These are phyloP conservation scores for Mallotus repandus DNA, from an alignment of 441 rosid genomes.

Conservation along the genomic window DNA sequence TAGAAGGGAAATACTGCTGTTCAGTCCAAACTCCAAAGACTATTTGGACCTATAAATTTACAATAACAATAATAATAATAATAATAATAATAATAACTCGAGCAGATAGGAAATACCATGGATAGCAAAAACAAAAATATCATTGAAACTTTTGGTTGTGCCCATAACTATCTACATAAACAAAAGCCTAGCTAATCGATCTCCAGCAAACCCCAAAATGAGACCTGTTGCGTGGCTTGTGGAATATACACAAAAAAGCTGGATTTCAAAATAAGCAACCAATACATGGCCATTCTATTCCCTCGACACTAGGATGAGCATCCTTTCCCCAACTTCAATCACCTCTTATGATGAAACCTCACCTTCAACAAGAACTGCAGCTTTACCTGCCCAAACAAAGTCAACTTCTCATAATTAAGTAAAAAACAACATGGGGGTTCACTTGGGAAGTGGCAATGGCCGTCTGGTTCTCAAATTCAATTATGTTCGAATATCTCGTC, in stretches of 20 bases:
- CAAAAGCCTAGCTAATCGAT: constrained; percentile 26
- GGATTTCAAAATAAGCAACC: constrained; percentile 1
- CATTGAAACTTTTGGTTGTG: background rate
- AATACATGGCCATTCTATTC: background rate
- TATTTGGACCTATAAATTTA: no score
- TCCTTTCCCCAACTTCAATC: constrained; percentile 21
- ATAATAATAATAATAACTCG: no score
- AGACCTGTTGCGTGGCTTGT: constrained; percentile 29
- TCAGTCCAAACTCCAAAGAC: no score
- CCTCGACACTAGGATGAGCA: background rate
- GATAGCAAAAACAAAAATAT: background rate
- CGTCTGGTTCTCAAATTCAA: background rate
- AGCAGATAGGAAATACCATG: no score
- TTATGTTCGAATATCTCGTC: background rate
- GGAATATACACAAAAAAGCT: constrained; percentile 13
- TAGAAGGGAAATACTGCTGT: no score
- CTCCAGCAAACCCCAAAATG: constrained; percentile 54
- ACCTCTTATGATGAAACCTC: constrained; percentile 85
- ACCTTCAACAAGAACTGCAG: constrained; percentile 96
- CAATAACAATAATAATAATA: no score
- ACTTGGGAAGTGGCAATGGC: background rate
- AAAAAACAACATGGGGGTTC: background rate
- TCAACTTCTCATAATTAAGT: constrained; percentile 5
- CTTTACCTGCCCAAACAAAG: constrained; percentile 60
- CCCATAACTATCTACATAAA: constrained; percentile 14